Conservation (phyloP, 345 rosid genomes). For the Brassica cretica region DNA sequence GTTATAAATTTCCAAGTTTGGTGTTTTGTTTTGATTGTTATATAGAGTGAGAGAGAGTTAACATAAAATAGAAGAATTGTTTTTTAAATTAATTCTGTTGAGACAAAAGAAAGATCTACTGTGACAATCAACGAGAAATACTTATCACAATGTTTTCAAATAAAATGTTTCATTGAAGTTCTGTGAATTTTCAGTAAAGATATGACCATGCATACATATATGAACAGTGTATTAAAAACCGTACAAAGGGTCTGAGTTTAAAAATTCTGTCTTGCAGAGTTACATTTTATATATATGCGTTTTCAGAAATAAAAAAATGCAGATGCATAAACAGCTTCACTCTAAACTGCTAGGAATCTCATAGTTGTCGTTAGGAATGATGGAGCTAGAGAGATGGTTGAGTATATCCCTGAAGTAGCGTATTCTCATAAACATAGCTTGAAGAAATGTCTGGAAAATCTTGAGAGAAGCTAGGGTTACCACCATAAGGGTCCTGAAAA, state of each 20-base stretch:
- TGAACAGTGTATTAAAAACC: background rate
- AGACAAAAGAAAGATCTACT: no score
- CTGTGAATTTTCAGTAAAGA: background rate
- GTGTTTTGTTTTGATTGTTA: background rate
- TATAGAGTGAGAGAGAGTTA: background rate
- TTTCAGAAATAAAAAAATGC: background rate
- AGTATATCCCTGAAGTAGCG: background rate
- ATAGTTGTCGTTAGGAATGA: background rate
- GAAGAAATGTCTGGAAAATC: background rate
- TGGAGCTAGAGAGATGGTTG: conserved; percentile 13
- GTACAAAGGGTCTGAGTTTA: background rate
- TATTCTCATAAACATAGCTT: background rate
- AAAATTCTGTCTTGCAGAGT: background rate
- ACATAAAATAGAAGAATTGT: background rate
- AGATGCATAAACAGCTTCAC: background rate
- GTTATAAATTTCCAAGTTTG: background rate
- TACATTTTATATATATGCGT: background rate
- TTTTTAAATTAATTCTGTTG: no score
- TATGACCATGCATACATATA: background rate
- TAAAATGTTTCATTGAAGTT: background rate
- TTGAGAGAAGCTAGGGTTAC: conserved; percentile 14
- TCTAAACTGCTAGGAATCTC: background rate
- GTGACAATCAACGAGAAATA: background rate
- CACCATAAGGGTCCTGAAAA: background rate
- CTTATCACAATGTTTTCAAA: background rate